These are phyloP conservation scores for Cyclostephanos invisitatus DNA, from an alignment of 108 stramenopile genomes.

Conservation along the genomic window DNA sequence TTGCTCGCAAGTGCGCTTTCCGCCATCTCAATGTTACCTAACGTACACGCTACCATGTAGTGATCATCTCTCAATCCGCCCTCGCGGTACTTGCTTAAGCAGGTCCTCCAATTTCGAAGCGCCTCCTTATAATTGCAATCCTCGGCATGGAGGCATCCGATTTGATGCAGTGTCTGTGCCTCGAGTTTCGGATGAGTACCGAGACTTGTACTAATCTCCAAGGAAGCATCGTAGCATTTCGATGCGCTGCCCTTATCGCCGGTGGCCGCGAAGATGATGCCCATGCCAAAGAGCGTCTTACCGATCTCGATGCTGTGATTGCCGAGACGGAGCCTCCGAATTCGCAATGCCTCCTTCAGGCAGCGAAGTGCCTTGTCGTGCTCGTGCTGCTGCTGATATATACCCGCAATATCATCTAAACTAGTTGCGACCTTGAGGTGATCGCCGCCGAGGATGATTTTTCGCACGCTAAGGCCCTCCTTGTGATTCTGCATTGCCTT, in stretches of 20 bases:
- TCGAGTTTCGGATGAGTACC: constrained; percentile 43
- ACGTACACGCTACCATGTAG: constrained; percentile 55
- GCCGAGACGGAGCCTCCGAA: constrained; percentile 41
- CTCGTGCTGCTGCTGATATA: constrained; percentile 51
- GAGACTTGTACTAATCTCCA: constrained; percentile 33
- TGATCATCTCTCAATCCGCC: constrained; percentile 58
- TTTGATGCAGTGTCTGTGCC: constrained; percentile 64
- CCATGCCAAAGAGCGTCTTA: constrained; percentile 58
- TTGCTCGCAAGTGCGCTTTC: constrained; percentile 30
- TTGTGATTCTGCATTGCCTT: constrained; percentile 56
- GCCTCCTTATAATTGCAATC: constrained; percentile 45
- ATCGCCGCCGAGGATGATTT: constrained; percentile 46
- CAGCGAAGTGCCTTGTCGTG: constrained; percentile 49
- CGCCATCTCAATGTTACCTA: constrained; percentile 66
- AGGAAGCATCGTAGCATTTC: constrained; percentile 49
- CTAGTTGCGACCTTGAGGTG: constrained; percentile 49
- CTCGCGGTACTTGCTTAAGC: constrained; percentile 49
- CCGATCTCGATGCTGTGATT: constrained; percentile 50
- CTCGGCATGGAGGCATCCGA: constrained; percentile 51
- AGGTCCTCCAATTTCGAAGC: constrained; percentile 56
- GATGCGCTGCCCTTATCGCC: constrained; percentile 44
- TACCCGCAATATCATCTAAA: constrained; percentile 53
- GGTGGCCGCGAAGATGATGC: constrained; percentile 47
- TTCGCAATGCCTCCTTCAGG: constrained; percentile 54
- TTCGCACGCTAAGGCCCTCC: constrained; percentile 47